Percentiles rank a stretch among this genome's conserved stretches.
Conservation (phyloP, 148 eudicot species). For the Talinum fruticosum region DNA sequence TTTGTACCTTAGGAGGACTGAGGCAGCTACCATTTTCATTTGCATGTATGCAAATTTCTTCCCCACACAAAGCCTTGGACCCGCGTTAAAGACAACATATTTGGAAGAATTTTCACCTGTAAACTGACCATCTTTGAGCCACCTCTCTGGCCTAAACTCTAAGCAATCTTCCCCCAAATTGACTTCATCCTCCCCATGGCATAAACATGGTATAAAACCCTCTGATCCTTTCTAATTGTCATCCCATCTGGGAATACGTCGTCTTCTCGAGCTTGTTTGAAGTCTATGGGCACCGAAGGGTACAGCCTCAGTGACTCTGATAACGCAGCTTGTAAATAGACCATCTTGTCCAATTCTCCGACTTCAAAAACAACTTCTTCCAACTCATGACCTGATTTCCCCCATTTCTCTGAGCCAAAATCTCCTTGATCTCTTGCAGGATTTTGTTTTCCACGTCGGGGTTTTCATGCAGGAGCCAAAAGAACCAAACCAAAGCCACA, state of each 20-base stretch:
- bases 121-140: conserved; percentile 43
- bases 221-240: conserved; percentile 26
- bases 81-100: conserved; percentile 45
- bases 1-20: conserved; percentile 38
- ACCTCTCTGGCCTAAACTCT: conserved; percentile 45
- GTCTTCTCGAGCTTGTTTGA: conserved; percentile 47
- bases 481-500: conserved; percentile 52
- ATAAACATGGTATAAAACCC: conserved; percentile 45
- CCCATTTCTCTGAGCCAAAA: conserved; percentile 18
- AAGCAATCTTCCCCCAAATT: conserved; percentile 44
- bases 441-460: conserved; percentile 40
- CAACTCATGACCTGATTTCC: not conserved
- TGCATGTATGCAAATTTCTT: conserved; percentile 52
- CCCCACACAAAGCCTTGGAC: conserved; percentile 51
- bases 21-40: conserved; percentile 56
- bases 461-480: conserved; percentile 44
- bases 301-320: conserved; percentile 49
- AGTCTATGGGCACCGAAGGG: conserved; percentile 53
- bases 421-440: conserved; percentile 29
- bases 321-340: conserved; percentile 50
- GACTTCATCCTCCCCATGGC: conserved; percentile 40
- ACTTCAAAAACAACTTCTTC: conserved; percentile 26
- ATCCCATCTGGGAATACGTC: conserved; percentile 49
- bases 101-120: conserved; percentile 42
- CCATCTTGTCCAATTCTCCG: conserved; percentile 46